Percentiles rank a stretch among this genome's conserved stretches.
Evolutionary conservation across 1,139 yeast genomes (phyloP).

Genomic region (Hanseniaspora uvarum): DNA sequence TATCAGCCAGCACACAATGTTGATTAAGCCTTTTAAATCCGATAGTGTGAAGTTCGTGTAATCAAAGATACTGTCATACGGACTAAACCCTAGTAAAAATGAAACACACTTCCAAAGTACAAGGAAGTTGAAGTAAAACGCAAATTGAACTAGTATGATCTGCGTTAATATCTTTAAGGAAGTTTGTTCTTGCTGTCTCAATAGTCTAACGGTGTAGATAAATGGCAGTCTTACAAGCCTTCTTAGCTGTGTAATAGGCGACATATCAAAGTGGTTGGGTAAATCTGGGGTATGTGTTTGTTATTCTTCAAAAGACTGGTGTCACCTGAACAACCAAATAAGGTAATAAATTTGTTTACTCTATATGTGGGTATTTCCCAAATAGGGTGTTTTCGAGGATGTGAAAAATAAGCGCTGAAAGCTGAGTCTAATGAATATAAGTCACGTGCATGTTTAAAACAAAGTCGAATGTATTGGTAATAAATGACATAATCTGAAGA

Average conservation of each 20-base stretch:
- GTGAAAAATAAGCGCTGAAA: too few relatives aligned
- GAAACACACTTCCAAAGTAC: conserved; percentile 9
- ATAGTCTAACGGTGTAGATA: neutral
- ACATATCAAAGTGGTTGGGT: neutral
- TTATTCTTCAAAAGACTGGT: neutral
- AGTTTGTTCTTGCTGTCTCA: conserved; percentile 11
- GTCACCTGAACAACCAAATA: too few relatives aligned
- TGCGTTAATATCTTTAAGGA: conserved; percentile 1
- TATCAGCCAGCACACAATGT: conserved; percentile 66
- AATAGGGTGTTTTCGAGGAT: too few relatives aligned
- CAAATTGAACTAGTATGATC: conserved; percentile 3
- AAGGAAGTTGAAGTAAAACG: conserved; percentile 6
- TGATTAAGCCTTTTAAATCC: conserved; percentile 45
- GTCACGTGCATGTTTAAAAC: too few relatives aligned
- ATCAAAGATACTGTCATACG: conserved; percentile 1
- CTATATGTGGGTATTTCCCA: too few relatives aligned
- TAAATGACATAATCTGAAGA: too few relatives aligned
- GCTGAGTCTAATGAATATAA: too few relatives aligned
- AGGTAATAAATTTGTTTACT: too few relatives aligned
- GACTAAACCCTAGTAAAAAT: conserved; percentile 2
- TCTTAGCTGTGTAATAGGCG: conserved; percentile 1
- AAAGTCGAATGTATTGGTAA: too few relatives aligned
- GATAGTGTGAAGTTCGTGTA: conserved; percentile 1
- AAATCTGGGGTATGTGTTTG: neutral
- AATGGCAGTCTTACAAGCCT: conserved; percentile 11